Percentiles rank a stretch among this genome's conserved stretches.
Evolutionary conservation across 805 yeast species (phyloP).

Genomic region (Kodamaea laetipori): DNA sequence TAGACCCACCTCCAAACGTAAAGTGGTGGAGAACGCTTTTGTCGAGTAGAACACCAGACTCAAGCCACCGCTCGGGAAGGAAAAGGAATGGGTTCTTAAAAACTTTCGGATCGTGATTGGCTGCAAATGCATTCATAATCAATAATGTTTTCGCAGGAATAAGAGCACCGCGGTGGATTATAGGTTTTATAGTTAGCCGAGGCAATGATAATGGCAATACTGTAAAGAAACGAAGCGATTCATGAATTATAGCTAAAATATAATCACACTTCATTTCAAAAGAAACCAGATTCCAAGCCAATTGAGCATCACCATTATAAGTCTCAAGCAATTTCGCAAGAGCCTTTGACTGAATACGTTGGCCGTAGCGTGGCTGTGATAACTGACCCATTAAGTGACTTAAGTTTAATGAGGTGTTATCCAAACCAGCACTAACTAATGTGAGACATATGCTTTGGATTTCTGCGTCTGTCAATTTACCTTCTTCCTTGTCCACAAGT

Average conservation of each 20-base stretch:
- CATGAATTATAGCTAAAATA: conserved; percentile 59
- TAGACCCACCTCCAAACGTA: conserved; percentile 68
- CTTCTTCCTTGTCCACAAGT: background rate
- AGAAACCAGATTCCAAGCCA: conserved; percentile 37
- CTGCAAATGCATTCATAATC: conserved; percentile 70
- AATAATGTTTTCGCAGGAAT: conserved; percentile 61
- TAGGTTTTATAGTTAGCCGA: conserved; percentile 54
- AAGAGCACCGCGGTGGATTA: conserved; percentile 37
- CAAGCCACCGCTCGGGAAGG: conserved; percentile 56
- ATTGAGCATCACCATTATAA: conserved; percentile 32
- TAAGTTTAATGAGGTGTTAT: conserved; percentile 66
- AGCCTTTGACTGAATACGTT: conserved; percentile 47
- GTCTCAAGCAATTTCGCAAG: conserved; percentile 37
- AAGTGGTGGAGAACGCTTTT: conserved; percentile 39
- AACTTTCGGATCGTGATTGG: conserved; percentile 57
- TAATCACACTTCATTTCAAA: conserved; percentile 45
- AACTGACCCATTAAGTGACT: conserved; percentile 63
- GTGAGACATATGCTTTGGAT: conserved; percentile 64
- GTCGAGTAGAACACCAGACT: conserved; percentile 14
- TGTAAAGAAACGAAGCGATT: conserved; percentile 61
- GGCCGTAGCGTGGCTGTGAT: conserved; percentile 43
- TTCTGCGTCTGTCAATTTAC: conserved; percentile 37
- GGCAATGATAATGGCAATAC: conserved; percentile 72
- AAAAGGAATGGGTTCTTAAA: conserved; percentile 50
- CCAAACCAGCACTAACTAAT: conserved; percentile 79